These are phyloP conservation scores for Rosa persica DNA, from an alignment of 306 rosid species.

Conservation along the genomic window DNA sequence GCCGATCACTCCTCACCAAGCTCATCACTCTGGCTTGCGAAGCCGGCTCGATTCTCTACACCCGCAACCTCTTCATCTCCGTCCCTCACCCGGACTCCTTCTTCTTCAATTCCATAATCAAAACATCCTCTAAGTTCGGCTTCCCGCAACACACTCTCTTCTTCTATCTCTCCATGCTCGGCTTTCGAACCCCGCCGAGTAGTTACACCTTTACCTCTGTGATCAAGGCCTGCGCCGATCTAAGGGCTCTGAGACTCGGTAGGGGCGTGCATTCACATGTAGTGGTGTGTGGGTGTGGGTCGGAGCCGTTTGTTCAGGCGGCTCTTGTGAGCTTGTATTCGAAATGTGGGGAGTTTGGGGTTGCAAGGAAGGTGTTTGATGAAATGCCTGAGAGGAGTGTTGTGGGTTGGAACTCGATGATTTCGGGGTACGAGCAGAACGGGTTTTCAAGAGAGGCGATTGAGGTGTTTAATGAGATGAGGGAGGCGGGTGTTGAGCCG, in stretches of 20 bases:
- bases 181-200: conserved; percentile 42
- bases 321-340: conserved; percentile 54
- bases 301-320: conserved; percentile 69
- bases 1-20: conserved; percentile 71
- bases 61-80: conserved; percentile 51
- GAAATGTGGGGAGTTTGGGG: conserved; percentile 44
- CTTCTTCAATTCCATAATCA: conserved; percentile 68
- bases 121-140: conserved; percentile 54
- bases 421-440: conserved; percentile 77
- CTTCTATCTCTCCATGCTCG: conserved; percentile 68
- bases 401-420: conserved; percentile 88
- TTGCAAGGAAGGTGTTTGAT: conserved; percentile 64
- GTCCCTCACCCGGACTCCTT: conserved; percentile 63
- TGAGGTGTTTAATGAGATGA: conserved; percentile 47
- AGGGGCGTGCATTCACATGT: conserved; percentile 57
- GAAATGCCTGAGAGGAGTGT: conserved; percentile 54
- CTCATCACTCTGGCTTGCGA: conserved; percentile 67
- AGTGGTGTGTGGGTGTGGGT: conserved; percentile 53
- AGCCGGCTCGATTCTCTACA: conserved; percentile 70
- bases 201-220: conserved; percentile 80
- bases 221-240: conserved; percentile 83
- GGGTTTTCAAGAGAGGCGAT: conserved; percentile 63
- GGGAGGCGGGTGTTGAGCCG: conserved; percentile 40
- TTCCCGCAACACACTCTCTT: conserved; percentile 54
- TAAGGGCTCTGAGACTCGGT: conserved; percentile 51